A percentile compares a stretch with the other conserved stretches of the same genome.
These are phyloP conservation scores for Neonectria coccinea DNA, from an alignment of 2,329 filamentous ascomycete genomes.

Conservation along the genomic window DNA sequence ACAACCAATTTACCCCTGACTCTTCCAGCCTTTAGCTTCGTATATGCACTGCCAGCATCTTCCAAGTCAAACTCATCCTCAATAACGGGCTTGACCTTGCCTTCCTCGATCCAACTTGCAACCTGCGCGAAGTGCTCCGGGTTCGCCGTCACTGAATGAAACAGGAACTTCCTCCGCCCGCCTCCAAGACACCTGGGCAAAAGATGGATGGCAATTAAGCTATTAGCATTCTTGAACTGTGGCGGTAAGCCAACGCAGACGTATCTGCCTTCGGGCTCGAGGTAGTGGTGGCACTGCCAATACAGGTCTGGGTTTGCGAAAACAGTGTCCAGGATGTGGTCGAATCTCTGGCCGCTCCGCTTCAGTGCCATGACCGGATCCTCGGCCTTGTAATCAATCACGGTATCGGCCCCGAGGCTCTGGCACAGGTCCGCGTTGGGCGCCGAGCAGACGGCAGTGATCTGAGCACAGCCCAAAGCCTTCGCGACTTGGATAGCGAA, in stretches of 20 bases:
- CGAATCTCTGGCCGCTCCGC: constrained; percentile 7
- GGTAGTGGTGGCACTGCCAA: constrained; percentile 32
- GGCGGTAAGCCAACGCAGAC: constrained; percentile 29
- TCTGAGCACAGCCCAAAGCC: constrained; percentile 19
- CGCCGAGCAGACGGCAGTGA: constrained; percentile 27
- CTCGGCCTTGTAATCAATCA: constrained; percentile 27
- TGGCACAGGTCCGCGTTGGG: constrained; percentile 23
- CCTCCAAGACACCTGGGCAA: constrained; percentile 34
- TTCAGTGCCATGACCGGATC: background rate
- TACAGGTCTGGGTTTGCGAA: constrained; percentile 30
- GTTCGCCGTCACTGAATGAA: constrained; percentile 32
- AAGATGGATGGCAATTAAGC: constrained; percentile 23
- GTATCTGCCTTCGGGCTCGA: constrained; percentile 23
- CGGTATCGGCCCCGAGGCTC: constrained; percentile 22
- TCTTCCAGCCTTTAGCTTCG: constrained; percentile 16
- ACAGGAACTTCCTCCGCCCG: constrained; percentile 29
- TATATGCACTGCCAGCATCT: constrained; percentile 23
- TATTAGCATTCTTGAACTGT: constrained; percentile 15
- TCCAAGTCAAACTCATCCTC: constrained; percentile 31
- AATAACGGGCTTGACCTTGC: constrained; percentile 18
- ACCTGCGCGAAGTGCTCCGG: constrained; percentile 27
- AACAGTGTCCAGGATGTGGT: constrained; percentile 28
- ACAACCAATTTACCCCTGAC: constrained; percentile 32
- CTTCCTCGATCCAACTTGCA: constrained; percentile 20
- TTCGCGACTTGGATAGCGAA: constrained; percentile 37